Conservation (phyloP, 257 asterid genomes). For the Solanum pimpinellifolium region DNA sequence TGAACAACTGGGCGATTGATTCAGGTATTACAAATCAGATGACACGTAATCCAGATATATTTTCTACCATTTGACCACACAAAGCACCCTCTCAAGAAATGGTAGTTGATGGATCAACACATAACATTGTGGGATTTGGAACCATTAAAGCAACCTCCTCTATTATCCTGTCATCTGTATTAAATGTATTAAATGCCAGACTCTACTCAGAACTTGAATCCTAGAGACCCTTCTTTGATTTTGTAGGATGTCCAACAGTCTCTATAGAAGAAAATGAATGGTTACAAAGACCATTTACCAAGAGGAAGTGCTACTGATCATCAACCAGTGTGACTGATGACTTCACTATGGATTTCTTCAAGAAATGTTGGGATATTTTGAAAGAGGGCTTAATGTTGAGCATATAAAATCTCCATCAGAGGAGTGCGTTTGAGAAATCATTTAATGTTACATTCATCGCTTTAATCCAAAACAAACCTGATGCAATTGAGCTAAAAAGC, state of each 20-base stretch:
- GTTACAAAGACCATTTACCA: not conserved
- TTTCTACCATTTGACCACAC: too few relatives aligned
- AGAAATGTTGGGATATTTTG: not conserved
- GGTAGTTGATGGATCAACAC: not conserved
- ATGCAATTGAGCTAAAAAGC: not conserved
- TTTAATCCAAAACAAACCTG: not conserved
- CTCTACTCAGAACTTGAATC: not conserved
- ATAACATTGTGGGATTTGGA: not conserved
- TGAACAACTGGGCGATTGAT: not conserved
- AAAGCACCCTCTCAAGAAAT: too few relatives aligned
- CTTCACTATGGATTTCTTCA: not conserved
- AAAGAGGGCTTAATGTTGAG: not conserved
- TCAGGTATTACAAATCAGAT: not conserved
- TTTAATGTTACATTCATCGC: not conserved
- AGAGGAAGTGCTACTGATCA: not conserved
- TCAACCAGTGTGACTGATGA: not conserved
- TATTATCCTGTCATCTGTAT: not conserved
- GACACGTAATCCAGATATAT: too few relatives aligned
- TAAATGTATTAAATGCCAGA: not conserved
- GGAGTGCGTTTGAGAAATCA: not conserved
- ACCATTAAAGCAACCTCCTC: not conserved
- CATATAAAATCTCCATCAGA: not conserved
- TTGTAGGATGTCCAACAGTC: not conserved
- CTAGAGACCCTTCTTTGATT: not conserved
- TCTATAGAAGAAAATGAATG: not conserved